Percentiles rank a stretch among this genome's conserved stretches.
Evolutionary conservation across 2,329 filamentous ascomycete species (phyloP).

Genomic region (Colletotrichum salicis): DNA sequence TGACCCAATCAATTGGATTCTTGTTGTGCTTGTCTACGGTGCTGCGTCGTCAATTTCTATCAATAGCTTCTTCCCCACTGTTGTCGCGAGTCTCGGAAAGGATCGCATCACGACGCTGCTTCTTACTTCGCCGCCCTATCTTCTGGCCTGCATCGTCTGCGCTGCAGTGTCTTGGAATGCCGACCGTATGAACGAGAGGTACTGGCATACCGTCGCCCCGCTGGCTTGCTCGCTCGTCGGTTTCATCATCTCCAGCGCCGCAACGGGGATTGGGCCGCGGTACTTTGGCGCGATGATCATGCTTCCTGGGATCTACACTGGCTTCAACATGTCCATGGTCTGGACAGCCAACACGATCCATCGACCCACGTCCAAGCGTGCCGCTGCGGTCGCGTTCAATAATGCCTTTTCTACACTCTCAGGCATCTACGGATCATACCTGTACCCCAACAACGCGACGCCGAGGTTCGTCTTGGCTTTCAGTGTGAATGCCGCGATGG

Average conservation of each 20-base stretch:
- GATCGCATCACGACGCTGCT: constrained; percentile 52
- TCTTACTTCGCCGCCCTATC: constrained; percentile 55
- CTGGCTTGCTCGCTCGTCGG: constrained; percentile 29
- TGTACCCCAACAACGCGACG: constrained; percentile 39
- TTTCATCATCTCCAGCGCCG: constrained; percentile 28
- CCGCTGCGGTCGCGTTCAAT: constrained; percentile 38
- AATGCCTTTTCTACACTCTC: constrained; percentile 40
- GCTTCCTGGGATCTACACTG: constrained; percentile 39
- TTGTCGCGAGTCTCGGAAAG: constrained; percentile 29
- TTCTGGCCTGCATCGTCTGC: constrained; percentile 50
- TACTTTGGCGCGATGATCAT: constrained; percentile 39
- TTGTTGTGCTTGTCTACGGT: constrained; percentile 37
- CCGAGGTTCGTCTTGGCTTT: constrained; percentile 41
- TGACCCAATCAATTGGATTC: constrained; percentile 39
- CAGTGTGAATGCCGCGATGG: constrained; percentile 41
- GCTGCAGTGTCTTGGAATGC: constrained; percentile 27
- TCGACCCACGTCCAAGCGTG: constrained; percentile 37
- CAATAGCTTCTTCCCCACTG: constrained; percentile 40
- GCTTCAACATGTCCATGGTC: constrained; percentile 40
- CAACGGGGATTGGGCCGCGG: constrained; percentile 17
- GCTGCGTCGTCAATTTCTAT: constrained; percentile 37
- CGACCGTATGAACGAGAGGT: constrained; percentile 30
- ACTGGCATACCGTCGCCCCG: constrained; percentile 32
- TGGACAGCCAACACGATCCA: constrained; percentile 40
- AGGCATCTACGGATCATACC: constrained; percentile 41